These are phyloP conservation scores for Sporothrix euskadiensis DNA, from an alignment of 2,329 filamentous ascomycete species.

Conservation along the genomic window DNA sequence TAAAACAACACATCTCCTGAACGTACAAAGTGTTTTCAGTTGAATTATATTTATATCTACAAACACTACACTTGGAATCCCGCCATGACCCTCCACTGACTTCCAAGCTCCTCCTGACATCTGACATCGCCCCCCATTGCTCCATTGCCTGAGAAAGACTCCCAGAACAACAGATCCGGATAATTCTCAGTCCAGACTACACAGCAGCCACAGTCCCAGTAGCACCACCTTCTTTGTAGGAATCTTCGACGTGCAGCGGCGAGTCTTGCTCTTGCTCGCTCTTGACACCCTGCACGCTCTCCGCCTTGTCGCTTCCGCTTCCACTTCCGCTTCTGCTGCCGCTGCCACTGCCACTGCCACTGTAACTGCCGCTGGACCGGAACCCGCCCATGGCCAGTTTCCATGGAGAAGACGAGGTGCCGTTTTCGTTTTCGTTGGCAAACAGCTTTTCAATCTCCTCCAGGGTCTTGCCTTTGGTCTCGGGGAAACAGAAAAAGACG, in stretches of 20 bases:
- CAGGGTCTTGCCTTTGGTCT: conserved; percentile 46
- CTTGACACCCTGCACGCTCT: background rate
- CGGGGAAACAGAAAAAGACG: conserved; percentile 43
- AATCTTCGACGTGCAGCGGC: background rate
- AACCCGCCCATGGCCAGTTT: background rate
- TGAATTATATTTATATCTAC: too few species aligned
- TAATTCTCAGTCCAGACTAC: background rate
- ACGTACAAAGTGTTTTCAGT: too few species aligned
- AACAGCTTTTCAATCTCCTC: conserved; percentile 46
- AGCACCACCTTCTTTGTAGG: background rate
- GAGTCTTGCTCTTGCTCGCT: background rate
- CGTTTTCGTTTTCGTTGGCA: conserved; percentile 19
- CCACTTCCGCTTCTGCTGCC: background rate
- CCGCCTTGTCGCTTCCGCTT: background rate
- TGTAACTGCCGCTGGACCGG: background rate
- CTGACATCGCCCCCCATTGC: background rate
- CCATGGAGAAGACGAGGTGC: background rate
- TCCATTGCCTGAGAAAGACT: background rate
- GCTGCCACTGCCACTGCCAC: too few species aligned
- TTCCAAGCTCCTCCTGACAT: background rate
- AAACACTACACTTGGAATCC: too few species aligned
- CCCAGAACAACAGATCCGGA: background rate
- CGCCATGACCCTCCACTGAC: background rate
- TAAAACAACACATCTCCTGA: too few species aligned
- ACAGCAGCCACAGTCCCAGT: background rate